These are phyloP conservation scores for Phytophthora uliginosa DNA, from an alignment of 352 stramenopile species.

Conservation along the genomic window DNA sequence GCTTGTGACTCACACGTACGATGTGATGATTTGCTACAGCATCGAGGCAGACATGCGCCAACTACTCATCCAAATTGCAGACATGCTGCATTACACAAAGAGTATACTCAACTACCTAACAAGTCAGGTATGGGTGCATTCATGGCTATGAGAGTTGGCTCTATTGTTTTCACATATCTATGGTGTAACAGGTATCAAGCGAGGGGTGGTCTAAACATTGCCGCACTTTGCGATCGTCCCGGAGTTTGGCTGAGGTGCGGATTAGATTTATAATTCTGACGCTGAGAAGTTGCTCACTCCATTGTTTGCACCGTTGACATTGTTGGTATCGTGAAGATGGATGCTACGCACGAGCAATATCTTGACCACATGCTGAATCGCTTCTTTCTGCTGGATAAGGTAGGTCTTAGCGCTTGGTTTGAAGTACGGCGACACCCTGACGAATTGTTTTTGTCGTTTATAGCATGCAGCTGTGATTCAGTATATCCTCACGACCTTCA, in stretches of 20 bases:
- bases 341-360: constrained; percentile 67
- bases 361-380: constrained; percentile 70
- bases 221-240: constrained; percentile 24
- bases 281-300: not conserved
- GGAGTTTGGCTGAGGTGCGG: constrained; percentile 41
- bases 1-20: not conserved
- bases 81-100: constrained; percentile 87
- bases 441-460: not conserved
- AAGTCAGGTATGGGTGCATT: constrained; percentile 56
- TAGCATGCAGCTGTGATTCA: constrained; percentile 73
- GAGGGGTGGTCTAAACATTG: constrained; percentile 35
- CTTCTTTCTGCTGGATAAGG: constrained; percentile 84
- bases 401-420: constrained; percentile 16
- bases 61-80: constrained; percentile 58
- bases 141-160: not conserved
- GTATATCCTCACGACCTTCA: constrained; percentile 80
- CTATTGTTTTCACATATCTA: not conserved
- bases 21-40: constrained; percentile 16
- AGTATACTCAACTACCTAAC: constrained; percentile 75
- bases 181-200: constrained; percentile 33
- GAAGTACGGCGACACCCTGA: not conserved
- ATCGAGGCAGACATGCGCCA: constrained; percentile 55
- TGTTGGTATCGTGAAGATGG: constrained; percentile 50
- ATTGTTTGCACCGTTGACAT: not conserved
- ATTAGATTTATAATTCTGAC: not conserved